Percentiles rank a stretch among this genome's conserved stretches.
Evolutionary conservation across 805 yeast genomes (phyloP).

Genomic region (Metschnikowia baotianmanensis): DNA sequence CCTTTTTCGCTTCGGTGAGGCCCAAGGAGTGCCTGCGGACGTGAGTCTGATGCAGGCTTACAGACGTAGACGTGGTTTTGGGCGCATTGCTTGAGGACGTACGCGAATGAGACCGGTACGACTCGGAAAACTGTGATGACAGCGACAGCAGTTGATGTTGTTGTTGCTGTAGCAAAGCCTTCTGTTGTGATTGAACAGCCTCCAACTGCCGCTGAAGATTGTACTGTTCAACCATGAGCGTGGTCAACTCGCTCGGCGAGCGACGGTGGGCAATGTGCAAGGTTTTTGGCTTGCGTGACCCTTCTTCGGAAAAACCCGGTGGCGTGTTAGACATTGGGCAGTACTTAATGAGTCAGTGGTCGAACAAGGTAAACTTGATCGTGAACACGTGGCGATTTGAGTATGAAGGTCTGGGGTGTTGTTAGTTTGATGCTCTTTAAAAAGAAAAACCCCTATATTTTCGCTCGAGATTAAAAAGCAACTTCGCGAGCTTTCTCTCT

Average conservation of each 20-base stretch:
- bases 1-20: slow-evolving; percentile 86
- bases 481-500: too few relatives aligned
- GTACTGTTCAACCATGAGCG: slow-evolving; percentile 86
- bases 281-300: slow-evolving; percentile 32
- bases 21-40: slow-evolving; percentile 90
- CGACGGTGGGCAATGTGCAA: slow-evolving; percentile 95
- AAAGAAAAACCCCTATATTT: too few relatives aligned
- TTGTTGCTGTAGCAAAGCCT: slow-evolving; percentile 76
- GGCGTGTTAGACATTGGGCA: slow-evolving; percentile 16
- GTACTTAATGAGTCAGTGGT: background rate
- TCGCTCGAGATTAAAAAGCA: too few relatives aligned
- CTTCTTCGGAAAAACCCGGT: slow-evolving; percentile 8
- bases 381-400: background rate
- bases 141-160: slow-evolving; percentile 14
- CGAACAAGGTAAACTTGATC: background rate
- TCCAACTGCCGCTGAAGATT: slow-evolving; percentile 91
- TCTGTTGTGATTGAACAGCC: slow-evolving; percentile 87
- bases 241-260: slow-evolving; percentile 93
- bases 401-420: too few relatives aligned
- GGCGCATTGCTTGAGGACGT: slow-evolving; percentile 29
- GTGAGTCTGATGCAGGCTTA: slow-evolving; percentile 58
- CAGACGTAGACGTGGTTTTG: slow-evolving; percentile 30
- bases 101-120: slow-evolving; percentile 35
- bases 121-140: slow-evolving; percentile 19
- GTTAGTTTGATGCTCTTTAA: too few relatives aligned